A percentile compares a stretch with the other conserved stretches of the same genome.
These are phyloP conservation scores for Solanum bulbocastanum DNA, from an alignment of 257 asterid genomes.

Conservation along the genomic window DNA sequence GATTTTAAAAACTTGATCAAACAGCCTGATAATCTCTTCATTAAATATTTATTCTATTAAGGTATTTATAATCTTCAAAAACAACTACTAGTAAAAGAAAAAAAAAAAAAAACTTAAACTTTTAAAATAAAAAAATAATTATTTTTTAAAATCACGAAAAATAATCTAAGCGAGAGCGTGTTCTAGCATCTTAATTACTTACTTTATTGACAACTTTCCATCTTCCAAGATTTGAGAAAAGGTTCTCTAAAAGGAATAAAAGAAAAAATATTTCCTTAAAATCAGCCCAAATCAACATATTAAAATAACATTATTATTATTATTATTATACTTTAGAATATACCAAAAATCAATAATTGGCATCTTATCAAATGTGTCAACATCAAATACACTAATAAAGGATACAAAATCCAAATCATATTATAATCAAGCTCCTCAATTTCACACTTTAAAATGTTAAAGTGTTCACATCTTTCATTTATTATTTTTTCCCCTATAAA, in stretches of 20 bases:
- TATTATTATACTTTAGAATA: background rate
- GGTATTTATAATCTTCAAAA: background rate
- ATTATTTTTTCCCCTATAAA: background rate
- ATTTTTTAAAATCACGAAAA: no score
- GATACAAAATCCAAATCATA: background rate
- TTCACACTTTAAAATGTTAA: background rate
- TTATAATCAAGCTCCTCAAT: background rate
- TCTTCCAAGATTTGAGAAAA: background rate
- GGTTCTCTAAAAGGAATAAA: background rate
- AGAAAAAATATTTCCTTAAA: background rate
- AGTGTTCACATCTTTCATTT: background rate
- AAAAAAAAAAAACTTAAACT: background rate
- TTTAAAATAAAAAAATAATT: background rate
- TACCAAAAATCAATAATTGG: background rate
- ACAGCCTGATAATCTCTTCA: no score
- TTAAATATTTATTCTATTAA: no score
- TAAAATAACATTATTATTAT: background rate
- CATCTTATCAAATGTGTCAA: background rate
- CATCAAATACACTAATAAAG: background rate
- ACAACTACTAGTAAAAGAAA: no score
- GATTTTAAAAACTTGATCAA: background rate
- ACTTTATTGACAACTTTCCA: background rate
- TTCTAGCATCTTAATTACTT: background rate
- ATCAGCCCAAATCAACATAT: background rate
- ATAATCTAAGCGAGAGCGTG: no score